Evolutionary conservation across 495 filamentous ascomycete species (phyloP).

Genomic region (Cryomyces minteri): DNA sequence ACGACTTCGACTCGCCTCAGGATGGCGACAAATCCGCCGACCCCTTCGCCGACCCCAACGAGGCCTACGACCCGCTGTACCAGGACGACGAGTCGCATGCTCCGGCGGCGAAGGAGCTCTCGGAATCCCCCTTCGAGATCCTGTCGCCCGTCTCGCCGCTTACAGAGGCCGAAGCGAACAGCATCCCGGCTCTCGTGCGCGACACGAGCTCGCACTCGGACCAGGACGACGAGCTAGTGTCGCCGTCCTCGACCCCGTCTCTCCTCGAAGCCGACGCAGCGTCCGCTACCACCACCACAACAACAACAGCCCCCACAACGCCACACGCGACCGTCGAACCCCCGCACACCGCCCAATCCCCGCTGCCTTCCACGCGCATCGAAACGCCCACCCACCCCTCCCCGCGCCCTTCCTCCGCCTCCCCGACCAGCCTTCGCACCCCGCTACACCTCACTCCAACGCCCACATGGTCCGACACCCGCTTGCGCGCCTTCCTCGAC

Average conservation of each 20-base stretch:
- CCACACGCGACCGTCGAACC: conserved; percentile 39
- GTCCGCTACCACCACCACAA: background rate
- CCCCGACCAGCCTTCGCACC: conserved; percentile 3
- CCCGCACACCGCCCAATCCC: background rate
- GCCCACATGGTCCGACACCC: conserved; percentile 66
- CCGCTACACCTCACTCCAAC: conserved; percentile 10
- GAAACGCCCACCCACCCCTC: conserved; percentile 4
- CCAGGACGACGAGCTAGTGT: conserved; percentile 3
- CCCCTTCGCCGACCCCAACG: conserved; percentile 18
- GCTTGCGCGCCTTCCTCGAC: conserved; percentile 75
- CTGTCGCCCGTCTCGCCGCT: conserved; percentile 21
- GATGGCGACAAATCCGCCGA: conserved; percentile 16
- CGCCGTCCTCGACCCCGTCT: conserved; percentile 11
- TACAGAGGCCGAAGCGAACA: conserved; percentile 6
- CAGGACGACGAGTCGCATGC: conserved; percentile 10
- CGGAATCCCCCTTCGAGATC: conserved; percentile 64
- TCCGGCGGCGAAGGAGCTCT: conserved; percentile 25
- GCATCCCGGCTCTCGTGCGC: conserved; percentile 9
- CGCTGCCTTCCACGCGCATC: background rate
- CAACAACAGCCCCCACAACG: conserved; percentile 16
- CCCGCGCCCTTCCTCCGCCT: conserved; percentile 16
- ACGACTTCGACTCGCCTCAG: conserved; percentile 27
- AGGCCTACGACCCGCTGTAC: background rate
- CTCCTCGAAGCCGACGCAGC: conserved; percentile 4
- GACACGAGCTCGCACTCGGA: conserved; percentile 11